A percentile compares a stretch with the other conserved stretches of the same genome.
phyloP scores from a whole-genome alignment of 768 basidiomycete species.

The Agrocybe praecox region DNA sequence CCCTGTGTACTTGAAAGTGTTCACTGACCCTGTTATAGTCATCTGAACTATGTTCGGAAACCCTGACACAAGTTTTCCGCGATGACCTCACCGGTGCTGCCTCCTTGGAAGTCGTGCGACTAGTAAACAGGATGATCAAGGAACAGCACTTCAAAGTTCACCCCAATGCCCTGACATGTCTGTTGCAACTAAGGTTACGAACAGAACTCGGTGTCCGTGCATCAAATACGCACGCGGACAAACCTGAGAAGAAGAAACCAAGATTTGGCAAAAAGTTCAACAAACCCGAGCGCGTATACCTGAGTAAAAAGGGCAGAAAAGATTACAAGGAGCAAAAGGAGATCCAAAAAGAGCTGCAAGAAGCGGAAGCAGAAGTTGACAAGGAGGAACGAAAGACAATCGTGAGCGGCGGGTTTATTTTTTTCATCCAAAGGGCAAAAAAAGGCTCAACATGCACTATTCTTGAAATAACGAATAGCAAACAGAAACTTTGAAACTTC shows the following conservation, averaged over 20 bases:
- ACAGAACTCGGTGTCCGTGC: slow-evolving; percentile 83
- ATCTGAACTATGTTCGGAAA: slow-evolving; percentile 82
- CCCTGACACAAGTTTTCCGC: slow-evolving; percentile 81
- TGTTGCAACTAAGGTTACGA: slow-evolving; percentile 84
- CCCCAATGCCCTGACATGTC: slow-evolving; percentile 83
- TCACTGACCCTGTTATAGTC: slow-evolving; percentile 46
- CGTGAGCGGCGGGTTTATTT: slow-evolving; percentile 52
- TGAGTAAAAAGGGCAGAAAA: slow-evolving; percentile 93
- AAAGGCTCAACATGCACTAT: slow-evolving; percentile 7
- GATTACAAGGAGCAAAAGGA: slow-evolving; percentile 84
- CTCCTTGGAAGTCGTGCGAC: slow-evolving; percentile 87
- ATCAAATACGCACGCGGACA: slow-evolving; percentile 69
- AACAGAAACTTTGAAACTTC: slow-evolving; percentile 96
- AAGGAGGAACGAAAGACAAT: slow-evolving; percentile 83
- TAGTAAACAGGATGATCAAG: slow-evolving; percentile 95
- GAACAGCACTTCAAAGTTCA: slow-evolving; percentile 90
- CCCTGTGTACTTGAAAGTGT: slow-evolving; percentile 13
- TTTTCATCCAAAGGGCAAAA: not conserved
- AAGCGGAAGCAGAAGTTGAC: slow-evolving; percentile 93
- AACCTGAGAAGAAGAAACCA: slow-evolving; percentile 40
- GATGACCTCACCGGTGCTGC: slow-evolving; percentile 78
- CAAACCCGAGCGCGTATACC: slow-evolving; percentile 63
- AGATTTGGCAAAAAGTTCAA: slow-evolving; percentile 56
- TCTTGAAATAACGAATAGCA: slow-evolving; percentile 53
- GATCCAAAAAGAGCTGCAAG: slow-evolving; percentile 89